Conservation (phyloP, 208 protist species). For the Trypanosomatidae sp. region DNA sequence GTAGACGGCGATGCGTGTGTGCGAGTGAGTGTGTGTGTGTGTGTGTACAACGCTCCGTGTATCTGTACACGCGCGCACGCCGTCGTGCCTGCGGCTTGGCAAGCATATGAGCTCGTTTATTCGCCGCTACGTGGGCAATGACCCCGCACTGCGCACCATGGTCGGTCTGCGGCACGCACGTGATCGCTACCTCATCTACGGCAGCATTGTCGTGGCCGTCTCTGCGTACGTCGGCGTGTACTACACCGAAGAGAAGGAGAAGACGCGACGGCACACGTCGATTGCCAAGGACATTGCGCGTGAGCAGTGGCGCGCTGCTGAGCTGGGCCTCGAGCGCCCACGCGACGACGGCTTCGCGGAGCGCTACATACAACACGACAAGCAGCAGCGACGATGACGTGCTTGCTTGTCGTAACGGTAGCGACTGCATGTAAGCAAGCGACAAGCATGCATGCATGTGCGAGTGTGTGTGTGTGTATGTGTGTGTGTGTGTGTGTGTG, state of each 20-base stretch:
- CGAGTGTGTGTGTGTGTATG: neutral
- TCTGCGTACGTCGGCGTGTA: slow-evolving; percentile 36
- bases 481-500: slow-evolving; percentile 3
- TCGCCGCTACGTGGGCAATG: slow-evolving; percentile 21
- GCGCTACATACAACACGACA: slow-evolving; percentile 13
- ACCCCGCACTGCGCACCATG: slow-evolving; percentile 13
- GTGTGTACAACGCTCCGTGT: too few relatives aligned
- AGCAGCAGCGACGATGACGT: slow-evolving; percentile 1
- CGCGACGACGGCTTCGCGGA: slow-evolving; percentile 56
- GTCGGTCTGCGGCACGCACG: slow-evolving; percentile 30
- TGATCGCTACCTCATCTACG: slow-evolving; percentile 31
- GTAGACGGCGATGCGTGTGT: too few relatives aligned
- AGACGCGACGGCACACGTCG: slow-evolving; percentile 29
- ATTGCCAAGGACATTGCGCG: slow-evolving; percentile 75
- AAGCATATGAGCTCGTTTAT: slow-evolving; percentile 65
- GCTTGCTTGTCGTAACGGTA: neutral
- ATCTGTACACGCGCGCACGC: too few relatives aligned
- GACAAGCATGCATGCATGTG: neutral
- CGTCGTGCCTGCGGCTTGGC: too few relatives aligned
- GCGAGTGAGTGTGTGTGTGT: too few relatives aligned
- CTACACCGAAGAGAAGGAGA: slow-evolving; percentile 40
- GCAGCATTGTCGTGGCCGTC: slow-evolving; percentile 9
- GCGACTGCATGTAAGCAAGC: neutral
- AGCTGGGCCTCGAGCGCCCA: slow-evolving; percentile 32
- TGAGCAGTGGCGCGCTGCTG: slow-evolving; percentile 54